Evolutionary conservation across 1,284 basidiomycete species (phyloP).

Genomic region (Heterobasidion parviporum): DNA sequence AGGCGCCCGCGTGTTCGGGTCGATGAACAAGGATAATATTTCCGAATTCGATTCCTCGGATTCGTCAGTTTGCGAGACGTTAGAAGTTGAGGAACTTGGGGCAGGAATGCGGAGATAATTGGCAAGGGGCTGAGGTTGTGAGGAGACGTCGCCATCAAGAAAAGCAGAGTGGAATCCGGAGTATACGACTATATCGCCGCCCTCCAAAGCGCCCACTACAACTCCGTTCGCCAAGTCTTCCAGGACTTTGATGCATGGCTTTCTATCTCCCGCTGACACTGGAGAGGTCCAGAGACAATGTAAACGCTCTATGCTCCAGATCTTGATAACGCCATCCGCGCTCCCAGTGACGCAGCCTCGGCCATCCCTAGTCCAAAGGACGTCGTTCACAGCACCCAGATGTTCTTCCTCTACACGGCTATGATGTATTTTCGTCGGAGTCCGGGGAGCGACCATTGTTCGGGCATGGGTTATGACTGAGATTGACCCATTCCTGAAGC

Average conservation of each 20-base stretch:
- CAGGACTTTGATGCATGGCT: slow-evolving; percentile 38
- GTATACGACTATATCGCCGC: slow-evolving; percentile 52
- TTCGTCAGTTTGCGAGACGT: slow-evolving; percentile 10
- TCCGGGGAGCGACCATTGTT: slow-evolving; percentile 47
- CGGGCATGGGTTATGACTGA: slow-evolving; percentile 49
- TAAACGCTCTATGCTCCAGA: slow-evolving; percentile 57
- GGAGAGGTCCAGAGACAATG: slow-evolving; percentile 53
- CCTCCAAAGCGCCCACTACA: slow-evolving; percentile 41
- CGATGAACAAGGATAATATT: slow-evolving; percentile 12
- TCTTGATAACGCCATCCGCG: slow-evolving; percentile 57
- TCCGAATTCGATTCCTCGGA: neutral
- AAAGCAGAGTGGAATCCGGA: slow-evolving; percentile 23
- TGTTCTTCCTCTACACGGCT: slow-evolving; percentile 52
- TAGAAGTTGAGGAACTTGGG: slow-evolving; percentile 6
- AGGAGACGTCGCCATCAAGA: slow-evolving; percentile 8
- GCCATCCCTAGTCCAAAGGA: slow-evolving; percentile 35
- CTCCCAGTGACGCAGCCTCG: slow-evolving; percentile 44
- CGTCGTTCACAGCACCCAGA: slow-evolving; percentile 43
- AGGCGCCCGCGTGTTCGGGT: slow-evolving; percentile 9
- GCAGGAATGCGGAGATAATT: slow-evolving; percentile 21
- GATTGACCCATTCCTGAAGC: slow-evolving; percentile 64
- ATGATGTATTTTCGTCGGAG: slow-evolving; percentile 36
- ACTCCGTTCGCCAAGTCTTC: slow-evolving; percentile 34
- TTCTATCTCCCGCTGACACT: neutral
- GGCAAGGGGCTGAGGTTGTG: slow-evolving; percentile 7